A percentile compares a stretch with the other conserved stretches of the same genome.
phyloP scores from a whole-genome alignment of 2,329 filamentous ascomycete genomes.

The Aspergillus unguis region DNA sequence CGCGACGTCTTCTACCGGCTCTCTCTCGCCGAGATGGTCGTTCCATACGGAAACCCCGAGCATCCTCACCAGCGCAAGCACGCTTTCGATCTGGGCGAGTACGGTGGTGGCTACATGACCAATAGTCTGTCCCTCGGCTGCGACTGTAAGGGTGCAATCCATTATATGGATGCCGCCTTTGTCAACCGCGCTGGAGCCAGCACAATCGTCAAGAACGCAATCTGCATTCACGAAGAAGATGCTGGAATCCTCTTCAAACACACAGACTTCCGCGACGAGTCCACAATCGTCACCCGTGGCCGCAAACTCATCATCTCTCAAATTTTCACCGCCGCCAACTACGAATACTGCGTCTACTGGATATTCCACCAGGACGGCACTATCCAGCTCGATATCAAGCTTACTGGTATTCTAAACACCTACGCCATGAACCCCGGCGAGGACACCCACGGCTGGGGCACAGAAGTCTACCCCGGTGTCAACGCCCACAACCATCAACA shows the following conservation, averaged over 20 bases:
- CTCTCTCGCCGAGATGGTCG: constrained; percentile 84
- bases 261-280: constrained; percentile 88
- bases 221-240: constrained; percentile 95
- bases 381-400: constrained; percentile 84
- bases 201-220: constrained; percentile 83
- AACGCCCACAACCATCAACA: constrained; percentile 97
- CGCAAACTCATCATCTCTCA: constrained; percentile 85
- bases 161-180: constrained; percentile 86
- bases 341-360: constrained; percentile 88
- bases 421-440: constrained; percentile 78
- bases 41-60: constrained; percentile 44
- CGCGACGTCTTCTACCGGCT: constrained; percentile 84
- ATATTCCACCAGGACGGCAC: constrained; percentile 90
- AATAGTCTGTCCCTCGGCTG: constrained; percentile 47
- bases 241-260: constrained; percentile 91
- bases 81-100: constrained; percentile 48
- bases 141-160: constrained; percentile 60
- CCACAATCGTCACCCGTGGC: constrained; percentile 77
- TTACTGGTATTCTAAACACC: constrained; percentile 90
- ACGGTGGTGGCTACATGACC: constrained; percentile 49
- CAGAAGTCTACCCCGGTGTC: constrained; percentile 84
- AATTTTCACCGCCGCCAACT: constrained; percentile 93
- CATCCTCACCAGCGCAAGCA: constrained; percentile 50
- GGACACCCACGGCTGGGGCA: constrained; percentile 82
- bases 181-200: constrained; percentile 73